Conservation (phyloP, 139 green algal genomes). For the Micromonas pusilla region DNA sequence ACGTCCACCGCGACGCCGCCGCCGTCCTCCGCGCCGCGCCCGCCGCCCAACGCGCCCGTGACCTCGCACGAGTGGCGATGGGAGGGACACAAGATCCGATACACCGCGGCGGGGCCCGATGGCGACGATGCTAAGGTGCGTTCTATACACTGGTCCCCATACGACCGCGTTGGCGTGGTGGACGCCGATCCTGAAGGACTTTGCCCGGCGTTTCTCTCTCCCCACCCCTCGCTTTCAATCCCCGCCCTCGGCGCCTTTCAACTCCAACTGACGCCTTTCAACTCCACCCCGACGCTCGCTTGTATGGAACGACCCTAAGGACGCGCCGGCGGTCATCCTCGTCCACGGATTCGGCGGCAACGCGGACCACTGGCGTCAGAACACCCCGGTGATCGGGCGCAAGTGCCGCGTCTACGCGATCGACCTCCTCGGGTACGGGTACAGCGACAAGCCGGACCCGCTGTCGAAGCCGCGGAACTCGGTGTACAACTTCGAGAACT, state of each 20-base stretch:
- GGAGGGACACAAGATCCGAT: slow-evolving; percentile 73
- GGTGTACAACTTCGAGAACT: slow-evolving; percentile 72
- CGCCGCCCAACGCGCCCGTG: background rate
- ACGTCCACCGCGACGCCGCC: background rate
- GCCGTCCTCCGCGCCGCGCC: background rate
- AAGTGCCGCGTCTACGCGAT: slow-evolving; percentile 64
- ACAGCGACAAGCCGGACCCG: slow-evolving; percentile 71
- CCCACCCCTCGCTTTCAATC: too few relatives aligned
- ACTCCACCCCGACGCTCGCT: too few relatives aligned
- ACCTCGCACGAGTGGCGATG: slow-evolving; percentile 62
- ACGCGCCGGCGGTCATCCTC: slow-evolving; percentile 46
- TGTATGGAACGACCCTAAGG: too few relatives aligned
- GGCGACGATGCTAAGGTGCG: too few relatives aligned
- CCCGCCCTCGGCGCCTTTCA: too few relatives aligned
- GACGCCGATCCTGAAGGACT: too few relatives aligned
- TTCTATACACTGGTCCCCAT: too few relatives aligned
- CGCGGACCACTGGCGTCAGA: slow-evolving; percentile 69
- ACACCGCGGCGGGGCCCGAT: slow-evolving; percentile 52
- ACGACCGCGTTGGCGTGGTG: too few relatives aligned
- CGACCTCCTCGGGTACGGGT: slow-evolving; percentile 85
- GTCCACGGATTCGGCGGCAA: slow-evolving; percentile 94
- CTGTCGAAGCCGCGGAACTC: slow-evolving; percentile 38
- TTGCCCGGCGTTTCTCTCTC: too few relatives aligned
- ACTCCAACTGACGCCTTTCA: too few relatives aligned
- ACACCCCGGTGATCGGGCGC: slow-evolving; percentile 57